Conservation (phyloP, 148 eudicot species). For the Heliosperma pusillum region DNA sequence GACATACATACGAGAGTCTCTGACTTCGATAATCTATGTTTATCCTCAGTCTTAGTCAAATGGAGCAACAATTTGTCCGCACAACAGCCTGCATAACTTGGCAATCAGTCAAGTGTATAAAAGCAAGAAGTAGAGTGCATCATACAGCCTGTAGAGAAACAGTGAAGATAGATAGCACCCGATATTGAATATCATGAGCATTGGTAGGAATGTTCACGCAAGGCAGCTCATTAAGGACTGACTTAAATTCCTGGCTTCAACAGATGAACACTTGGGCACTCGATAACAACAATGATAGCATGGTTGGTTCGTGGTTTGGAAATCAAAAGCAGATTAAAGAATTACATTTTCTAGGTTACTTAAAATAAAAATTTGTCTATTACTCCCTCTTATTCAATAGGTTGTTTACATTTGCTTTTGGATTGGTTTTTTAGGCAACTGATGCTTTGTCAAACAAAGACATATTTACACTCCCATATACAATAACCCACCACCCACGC, state of each 20-base stretch:
- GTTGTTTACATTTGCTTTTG: too few relatives aligned
- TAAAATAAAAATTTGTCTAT: too few relatives aligned
- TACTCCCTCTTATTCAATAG: too few relatives aligned
- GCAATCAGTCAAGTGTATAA: slow-evolving; percentile 1
- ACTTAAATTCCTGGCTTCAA: slow-evolving; percentile 65
- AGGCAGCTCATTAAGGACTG: slow-evolving; percentile 71
- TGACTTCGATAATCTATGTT: not conserved
- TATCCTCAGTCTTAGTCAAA: not conserved
- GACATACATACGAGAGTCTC: too few relatives aligned
- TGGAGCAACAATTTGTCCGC: slow-evolving; percentile 86
- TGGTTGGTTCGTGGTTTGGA: slow-evolving; percentile 52
- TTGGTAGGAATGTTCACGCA: slow-evolving; percentile 78
- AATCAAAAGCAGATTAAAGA: slow-evolving; percentile 18
- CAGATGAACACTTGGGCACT: slow-evolving; percentile 68
- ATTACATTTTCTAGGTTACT: too few relatives aligned
- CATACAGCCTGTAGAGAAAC: slow-evolving; percentile 16
- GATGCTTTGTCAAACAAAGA: too few relatives aligned
- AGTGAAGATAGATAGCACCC: slow-evolving; percentile 37
- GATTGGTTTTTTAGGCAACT: too few relatives aligned
- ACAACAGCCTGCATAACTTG: slow-evolving; percentile 64
- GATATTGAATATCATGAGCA: slow-evolving; percentile 87
- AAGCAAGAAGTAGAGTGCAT: not conserved
- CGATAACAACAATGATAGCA: slow-evolving; percentile 78
- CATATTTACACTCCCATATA: too few relatives aligned
- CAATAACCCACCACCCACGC: too few relatives aligned